phyloP scores from a whole-genome alignment of 805 yeast genomes.

The Suhomyces pyralidae region DNA sequence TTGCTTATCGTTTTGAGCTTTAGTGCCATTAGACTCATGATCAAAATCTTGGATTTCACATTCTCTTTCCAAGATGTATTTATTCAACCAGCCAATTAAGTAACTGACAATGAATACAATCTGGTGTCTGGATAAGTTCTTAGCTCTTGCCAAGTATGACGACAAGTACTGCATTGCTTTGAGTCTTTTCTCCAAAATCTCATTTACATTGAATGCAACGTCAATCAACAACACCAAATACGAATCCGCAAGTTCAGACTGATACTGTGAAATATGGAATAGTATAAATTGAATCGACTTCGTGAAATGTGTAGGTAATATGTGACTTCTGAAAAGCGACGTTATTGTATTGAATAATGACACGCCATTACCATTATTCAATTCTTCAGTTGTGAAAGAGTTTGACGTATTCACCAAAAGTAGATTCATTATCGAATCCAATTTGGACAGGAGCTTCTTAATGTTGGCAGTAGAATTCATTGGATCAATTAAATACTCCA shows the following conservation, averaged over 20 bases:
- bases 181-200: constrained; percentile 69
- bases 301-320: constrained; percentile 90
- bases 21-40: constrained; percentile 7
- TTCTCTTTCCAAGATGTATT: constrained; percentile 82
- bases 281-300: constrained; percentile 81
- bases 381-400: constrained; percentile 48
- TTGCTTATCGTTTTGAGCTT: constrained; percentile 23
- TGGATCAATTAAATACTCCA: constrained; percentile 45
- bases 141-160: constrained; percentile 86
- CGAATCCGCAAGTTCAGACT: constrained; percentile 80
- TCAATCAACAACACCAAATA: constrained; percentile 80
- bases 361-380: constrained; percentile 63
- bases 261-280: constrained; percentile 78
- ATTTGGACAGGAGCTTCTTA: constrained; percentile 57
- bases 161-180: constrained; percentile 91
- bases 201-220: constrained; percentile 68
- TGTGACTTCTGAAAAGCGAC: constrained; percentile 73
- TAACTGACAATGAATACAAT: constrained; percentile 79
- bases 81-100: constrained; percentile 77
- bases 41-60: constrained; percentile 59
- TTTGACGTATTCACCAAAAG: constrained; percentile 51
- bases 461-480: constrained; percentile 42
- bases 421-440: constrained; percentile 65
- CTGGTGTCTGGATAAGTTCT: constrained; percentile 65
- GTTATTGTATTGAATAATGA: constrained; percentile 68